Conservation (phyloP, 495 filamentous ascomycete genomes). For the Trypethelium eluteriae region DNA sequence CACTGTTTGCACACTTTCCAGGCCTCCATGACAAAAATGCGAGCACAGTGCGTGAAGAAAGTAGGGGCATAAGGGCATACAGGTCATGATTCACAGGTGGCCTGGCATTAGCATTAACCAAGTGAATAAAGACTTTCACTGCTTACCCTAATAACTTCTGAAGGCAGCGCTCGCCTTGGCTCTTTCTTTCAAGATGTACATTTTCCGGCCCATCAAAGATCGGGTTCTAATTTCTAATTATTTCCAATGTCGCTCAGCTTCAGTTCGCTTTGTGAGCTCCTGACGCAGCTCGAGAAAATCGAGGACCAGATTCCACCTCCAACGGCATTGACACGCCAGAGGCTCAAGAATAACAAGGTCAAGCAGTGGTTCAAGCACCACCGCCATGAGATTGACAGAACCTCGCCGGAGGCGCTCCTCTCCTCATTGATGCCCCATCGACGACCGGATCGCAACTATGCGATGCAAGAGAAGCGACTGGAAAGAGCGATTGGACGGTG, state of each 20-base stretch:
- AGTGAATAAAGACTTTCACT: too few species aligned
- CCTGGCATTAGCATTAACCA: too few species aligned
- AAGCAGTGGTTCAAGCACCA: slow-evolving; percentile 54
- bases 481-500: slow-evolving; percentile 57
- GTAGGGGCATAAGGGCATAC: too few species aligned
- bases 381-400: slow-evolving; percentile 43
- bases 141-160: not conserved
- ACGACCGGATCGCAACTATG: slow-evolving; percentile 67
- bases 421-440: slow-evolving; percentile 68
- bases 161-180: not conserved
- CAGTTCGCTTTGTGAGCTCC: not conserved
- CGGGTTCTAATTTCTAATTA: not conserved
- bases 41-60: too few species aligned
- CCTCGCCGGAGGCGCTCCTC: slow-evolving; percentile 51
- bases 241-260: slow-evolving; percentile 1
- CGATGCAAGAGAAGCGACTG: slow-evolving; percentile 51
- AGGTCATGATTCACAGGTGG: too few species aligned
- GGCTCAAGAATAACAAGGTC: not conserved
- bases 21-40: too few species aligned
- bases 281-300: slow-evolving; percentile 8
- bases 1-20: too few species aligned
- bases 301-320: slow-evolving; percentile 5
- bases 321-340: not conserved
- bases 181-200: not conserved
- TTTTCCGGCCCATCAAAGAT: not conserved